Evolutionary conservation across 805 yeast genomes (phyloP), one percentile per base, ranked within the genome.

Genomic region (Sungouiella thailandica): DNA sequence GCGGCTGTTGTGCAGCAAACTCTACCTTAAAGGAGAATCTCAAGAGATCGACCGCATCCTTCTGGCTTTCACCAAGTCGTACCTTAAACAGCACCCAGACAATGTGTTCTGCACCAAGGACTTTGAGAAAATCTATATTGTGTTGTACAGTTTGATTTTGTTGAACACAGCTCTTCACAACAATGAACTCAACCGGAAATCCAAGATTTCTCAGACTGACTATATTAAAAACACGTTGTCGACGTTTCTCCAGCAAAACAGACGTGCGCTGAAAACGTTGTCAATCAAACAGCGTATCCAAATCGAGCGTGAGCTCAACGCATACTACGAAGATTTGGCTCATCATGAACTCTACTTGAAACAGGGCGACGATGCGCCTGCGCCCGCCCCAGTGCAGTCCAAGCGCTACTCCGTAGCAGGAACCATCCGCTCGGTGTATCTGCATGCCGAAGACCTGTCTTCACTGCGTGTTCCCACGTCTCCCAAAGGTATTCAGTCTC

Each of bases 1-100:
- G 12, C 62, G 87, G 20, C 55, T 57, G 28, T 60, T 86, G 20
- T 85, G 94, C 44, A 68, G 72, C 24, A 74, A 69, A 43, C 52
- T 86, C n/a, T 82, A 80, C 57, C 68, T 87, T 47, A 76, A 77
- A 49, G 95, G 90, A 5, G 95, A 87, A 58, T 78, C 93, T 3
- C 89, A 83, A 47, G 83, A 81, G 48, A 77, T 86, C 33, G 93
- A 85, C 56, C 70, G 84, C 31, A 72, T 86, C 19, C 60, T 87
- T 36, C 80, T 82, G 28, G 69, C 79, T 3, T 80, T 84, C 50
- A 74, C 93, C 13, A 64, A 65, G 33, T 72, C 79, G 34, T 86
- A 89, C 80, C 60, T 66, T 15, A 53, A 53, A 18, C 72, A 55
- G 61, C 76, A 63, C 59, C 72, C 68, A 14, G 59, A 47, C 35